These are phyloP conservation scores for Wickerhamiella sergipiensis DNA, from an alignment of 805 yeast species.

Conservation along the genomic window DNA sequence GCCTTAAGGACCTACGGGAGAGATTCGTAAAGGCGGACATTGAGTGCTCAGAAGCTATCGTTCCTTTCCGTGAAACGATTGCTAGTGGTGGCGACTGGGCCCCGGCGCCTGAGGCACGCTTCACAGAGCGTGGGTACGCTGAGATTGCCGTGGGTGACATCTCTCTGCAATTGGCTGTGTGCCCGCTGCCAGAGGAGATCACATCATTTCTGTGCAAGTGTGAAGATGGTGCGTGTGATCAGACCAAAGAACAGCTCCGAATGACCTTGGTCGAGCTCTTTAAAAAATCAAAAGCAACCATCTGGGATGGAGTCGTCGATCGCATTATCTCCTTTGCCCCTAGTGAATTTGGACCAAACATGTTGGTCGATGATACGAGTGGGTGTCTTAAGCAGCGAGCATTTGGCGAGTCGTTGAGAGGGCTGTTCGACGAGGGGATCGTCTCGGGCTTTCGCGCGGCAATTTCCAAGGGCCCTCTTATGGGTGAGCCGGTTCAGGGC, in stretches of 20 bases:
- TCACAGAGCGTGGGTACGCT: conserved; percentile 17
- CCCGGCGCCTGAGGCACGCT: conserved; percentile 10
- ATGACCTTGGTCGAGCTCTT: background rate
- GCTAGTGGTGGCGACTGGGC: conserved; percentile 35
- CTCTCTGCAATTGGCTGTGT: conserved; percentile 29
- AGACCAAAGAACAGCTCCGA: conserved; percentile 11
- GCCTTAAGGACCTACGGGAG: conserved; percentile 78
- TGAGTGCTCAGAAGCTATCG: conserved; percentile 77
- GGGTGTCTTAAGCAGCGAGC: conserved; percentile 3
- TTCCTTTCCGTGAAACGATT: conserved; percentile 86
- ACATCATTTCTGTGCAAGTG: conserved; percentile 36
- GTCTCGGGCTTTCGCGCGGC: conserved; percentile 79
- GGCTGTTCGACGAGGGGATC: conserved; percentile 45
- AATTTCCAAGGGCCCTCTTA: conserved; percentile 71
- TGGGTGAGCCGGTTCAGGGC: conserved; percentile 80
- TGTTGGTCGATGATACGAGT: conserved; percentile 4
- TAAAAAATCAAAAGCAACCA: background rate
- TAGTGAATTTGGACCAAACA: conserved; percentile 28
- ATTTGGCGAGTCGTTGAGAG: conserved; percentile 14
- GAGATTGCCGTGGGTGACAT: conserved; percentile 40
- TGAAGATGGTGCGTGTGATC: conserved; percentile 24
- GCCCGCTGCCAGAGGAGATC: conserved; percentile 43
- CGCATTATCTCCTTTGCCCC: conserved; percentile 63
- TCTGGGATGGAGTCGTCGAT: conserved; percentile 19
- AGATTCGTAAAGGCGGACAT: conserved; percentile 88